These are phyloP conservation scores for Tetrahymena malaccensis DNA, from an alignment of 73 alveolate genomes.

Conservation along the genomic window DNA sequence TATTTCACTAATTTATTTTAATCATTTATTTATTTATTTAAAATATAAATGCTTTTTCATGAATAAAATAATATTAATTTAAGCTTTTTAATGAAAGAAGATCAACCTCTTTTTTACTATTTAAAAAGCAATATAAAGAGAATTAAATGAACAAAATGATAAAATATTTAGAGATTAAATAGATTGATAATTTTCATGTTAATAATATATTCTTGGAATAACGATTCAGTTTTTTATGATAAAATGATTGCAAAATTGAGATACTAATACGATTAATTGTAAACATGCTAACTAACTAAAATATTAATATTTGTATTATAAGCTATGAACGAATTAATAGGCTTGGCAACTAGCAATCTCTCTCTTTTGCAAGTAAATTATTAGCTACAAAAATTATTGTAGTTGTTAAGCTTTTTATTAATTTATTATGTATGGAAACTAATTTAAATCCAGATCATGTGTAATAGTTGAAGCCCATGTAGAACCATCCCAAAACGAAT, in stretches of 20 bases:
- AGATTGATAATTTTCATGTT: background rate
- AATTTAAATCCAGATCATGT: constrained; percentile 46
- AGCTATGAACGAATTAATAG: background rate
- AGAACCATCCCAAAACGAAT: constrained; percentile 54
- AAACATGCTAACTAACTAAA: background rate
- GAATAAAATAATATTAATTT: no score
- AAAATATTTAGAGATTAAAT: no score
- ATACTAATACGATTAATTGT: background rate
- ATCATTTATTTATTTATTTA: no score
- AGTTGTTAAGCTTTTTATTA: background rate
- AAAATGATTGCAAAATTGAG: background rate
- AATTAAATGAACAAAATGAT: no score
- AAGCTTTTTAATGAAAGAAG: no score
- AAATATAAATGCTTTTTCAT: no score
- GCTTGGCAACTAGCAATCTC: background rate
- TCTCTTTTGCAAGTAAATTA: background rate
- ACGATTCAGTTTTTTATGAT: background rate
- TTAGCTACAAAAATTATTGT: background rate
- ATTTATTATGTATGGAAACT: background rate
- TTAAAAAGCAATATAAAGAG: no score
- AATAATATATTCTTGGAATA: background rate
- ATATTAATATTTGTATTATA: background rate
- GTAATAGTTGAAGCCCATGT: constrained; percentile 71
- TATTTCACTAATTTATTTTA: no score
- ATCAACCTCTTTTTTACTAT: no score